These are phyloP conservation scores for Aureobasidium sp. DNA, from an alignment of 2,329 filamentous ascomycete genomes.

Conservation along the genomic window DNA sequence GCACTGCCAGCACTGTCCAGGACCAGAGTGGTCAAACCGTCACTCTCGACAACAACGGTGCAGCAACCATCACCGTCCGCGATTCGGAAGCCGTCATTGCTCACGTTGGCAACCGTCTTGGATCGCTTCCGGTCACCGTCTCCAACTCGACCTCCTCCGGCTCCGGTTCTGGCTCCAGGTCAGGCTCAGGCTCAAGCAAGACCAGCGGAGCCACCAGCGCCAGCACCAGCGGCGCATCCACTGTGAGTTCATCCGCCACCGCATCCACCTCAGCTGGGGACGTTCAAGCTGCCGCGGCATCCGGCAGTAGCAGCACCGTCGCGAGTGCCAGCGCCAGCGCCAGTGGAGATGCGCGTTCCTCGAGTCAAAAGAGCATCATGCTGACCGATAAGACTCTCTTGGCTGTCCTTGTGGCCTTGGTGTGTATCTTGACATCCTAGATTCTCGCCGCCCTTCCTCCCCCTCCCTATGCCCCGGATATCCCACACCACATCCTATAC, in stretches of 20 bases:
- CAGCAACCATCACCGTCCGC: constrained; percentile 31
- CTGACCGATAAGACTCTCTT: constrained; percentile 8
- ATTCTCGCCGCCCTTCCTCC: not conserved
- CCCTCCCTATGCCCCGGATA: not conserved
- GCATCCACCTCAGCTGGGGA: not conserved
- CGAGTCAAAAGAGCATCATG: constrained; percentile 1
- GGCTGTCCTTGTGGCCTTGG: not conserved
- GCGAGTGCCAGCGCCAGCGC: not conserved
- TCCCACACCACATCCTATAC: not conserved
- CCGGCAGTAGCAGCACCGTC: not conserved
- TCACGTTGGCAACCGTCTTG: constrained; percentile 37
- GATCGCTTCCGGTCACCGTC: constrained; percentile 17
- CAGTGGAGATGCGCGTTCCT: not conserved
- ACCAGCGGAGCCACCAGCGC: not conserved
- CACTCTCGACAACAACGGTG: constrained; percentile 30
- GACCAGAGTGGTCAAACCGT: constrained; percentile 29
- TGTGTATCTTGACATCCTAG: constrained; percentile 8
- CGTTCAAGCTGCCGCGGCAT: constrained; percentile 1
- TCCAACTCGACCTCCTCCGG: not conserved
- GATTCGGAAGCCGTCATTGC: constrained; percentile 44
- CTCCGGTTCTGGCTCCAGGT: not conserved
- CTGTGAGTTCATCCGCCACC: constrained; percentile 4
- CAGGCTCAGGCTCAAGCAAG: not conserved
- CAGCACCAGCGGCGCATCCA: not conserved
- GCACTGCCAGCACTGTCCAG: constrained; percentile 31